Conservation (phyloP, 371 early-diverging fungal species). For the Fennellomyces sp. region DNA sequence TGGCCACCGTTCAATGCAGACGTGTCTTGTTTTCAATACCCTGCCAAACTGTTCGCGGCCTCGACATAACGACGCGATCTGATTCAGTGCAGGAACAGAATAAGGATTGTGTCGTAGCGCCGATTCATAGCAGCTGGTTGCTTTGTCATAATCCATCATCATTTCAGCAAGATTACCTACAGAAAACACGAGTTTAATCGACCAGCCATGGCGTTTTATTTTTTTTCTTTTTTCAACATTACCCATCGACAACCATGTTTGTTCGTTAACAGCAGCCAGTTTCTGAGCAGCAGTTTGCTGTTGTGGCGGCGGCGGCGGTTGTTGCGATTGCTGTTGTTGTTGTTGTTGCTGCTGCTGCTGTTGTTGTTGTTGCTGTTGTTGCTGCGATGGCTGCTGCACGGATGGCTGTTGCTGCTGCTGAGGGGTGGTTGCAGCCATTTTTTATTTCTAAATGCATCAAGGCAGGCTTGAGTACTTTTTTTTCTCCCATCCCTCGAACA, state of each 20-base stretch:
- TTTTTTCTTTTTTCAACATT: constrained; percentile 20
- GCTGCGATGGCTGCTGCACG: constrained; percentile 18
- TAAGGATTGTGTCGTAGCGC: constrained; percentile 90
- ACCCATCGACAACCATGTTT: constrained; percentile 82
- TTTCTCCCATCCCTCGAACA: neutral
- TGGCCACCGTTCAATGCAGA: too few species aligned
- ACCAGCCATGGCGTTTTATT: too few species aligned
- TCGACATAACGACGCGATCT: constrained; percentile 71
- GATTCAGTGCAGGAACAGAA: constrained; percentile 77
- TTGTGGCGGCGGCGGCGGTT: constrained; percentile 5
- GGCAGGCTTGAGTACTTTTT: neutral
- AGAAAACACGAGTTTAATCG: too few species aligned
- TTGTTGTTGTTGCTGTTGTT: constrained; percentile 9
- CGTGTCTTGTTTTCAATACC: constrained; percentile 31
- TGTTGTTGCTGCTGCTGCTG: constrained; percentile 7
- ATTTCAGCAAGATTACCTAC: constrained; percentile 69
- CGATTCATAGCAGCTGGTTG: constrained; percentile 79
- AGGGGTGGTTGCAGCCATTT: constrained; percentile 29
- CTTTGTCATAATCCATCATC: constrained; percentile 76
- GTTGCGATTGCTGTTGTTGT: constrained; percentile 5
- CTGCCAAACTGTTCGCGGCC: constrained; percentile 64
- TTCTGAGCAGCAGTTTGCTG: constrained; percentile 54
- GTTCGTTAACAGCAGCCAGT: constrained; percentile 71
- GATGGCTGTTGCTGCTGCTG: constrained; percentile 21
- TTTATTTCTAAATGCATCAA: neutral